Evolutionary conservation across 140 eudicot genomes (phyloP).

Genomic region (Ambrosia hybrid): DNA sequence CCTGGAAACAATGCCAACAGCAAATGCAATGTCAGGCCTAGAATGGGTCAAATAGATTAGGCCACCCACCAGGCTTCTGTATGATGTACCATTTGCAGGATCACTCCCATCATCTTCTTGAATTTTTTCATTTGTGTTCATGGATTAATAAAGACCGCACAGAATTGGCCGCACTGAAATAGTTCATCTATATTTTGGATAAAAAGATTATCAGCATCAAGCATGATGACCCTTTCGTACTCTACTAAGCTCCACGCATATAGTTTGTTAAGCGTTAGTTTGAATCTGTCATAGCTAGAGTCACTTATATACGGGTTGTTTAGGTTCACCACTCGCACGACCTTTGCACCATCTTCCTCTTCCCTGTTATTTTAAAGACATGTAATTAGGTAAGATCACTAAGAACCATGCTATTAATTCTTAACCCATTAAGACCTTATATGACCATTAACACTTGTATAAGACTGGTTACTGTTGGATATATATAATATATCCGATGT

Average conservation of each 20-base stretch:
- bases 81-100: too few relatives aligned
- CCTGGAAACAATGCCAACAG: too few relatives aligned
- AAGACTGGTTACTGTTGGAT: too few relatives aligned
- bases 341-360: slow-evolving; percentile 68
- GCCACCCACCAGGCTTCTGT: too few relatives aligned
- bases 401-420: too few relatives aligned
- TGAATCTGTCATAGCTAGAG: slow-evolving; percentile 50
- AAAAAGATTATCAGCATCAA: slow-evolving; percentile 92
- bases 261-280: slow-evolving; percentile 69
- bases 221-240: slow-evolving; percentile 88
- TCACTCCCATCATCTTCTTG: too few relatives aligned
- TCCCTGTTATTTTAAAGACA: slow-evolving; percentile 42
- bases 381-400: neutral
- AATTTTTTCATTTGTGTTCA: too few relatives aligned
- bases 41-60: too few relatives aligned
- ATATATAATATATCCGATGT: too few relatives aligned
- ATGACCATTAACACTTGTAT: too few relatives aligned
- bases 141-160: slow-evolving; percentile 97
- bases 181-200: slow-evolving; percentile 76
- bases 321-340: slow-evolving; percentile 70
- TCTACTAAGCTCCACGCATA: slow-evolving; percentile 85
- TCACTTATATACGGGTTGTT: slow-evolving; percentile 64
- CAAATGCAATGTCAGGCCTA: too few relatives aligned
- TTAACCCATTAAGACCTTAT: neutral
- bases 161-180: slow-evolving; percentile 90